Percentiles rank a stretch among this genome's conserved stretches.
phyloP scores from a whole-genome alignment of 345 rosid species.

The Brassica juncea region DNA sequence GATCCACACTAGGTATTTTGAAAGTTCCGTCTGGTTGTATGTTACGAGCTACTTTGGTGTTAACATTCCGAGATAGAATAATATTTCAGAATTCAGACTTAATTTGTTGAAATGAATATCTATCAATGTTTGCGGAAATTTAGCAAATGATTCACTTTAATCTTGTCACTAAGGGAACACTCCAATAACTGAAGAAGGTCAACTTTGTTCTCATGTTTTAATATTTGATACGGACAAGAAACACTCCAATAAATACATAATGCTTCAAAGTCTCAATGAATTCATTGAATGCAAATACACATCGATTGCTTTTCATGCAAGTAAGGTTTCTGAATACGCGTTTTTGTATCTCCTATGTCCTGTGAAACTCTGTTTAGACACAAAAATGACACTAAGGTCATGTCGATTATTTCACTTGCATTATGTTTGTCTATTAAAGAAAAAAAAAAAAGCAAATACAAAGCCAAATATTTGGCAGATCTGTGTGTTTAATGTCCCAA shows the following conservation, averaged over 20 bases:
- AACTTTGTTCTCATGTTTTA: background rate
- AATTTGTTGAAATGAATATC: background rate
- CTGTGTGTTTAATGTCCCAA: constrained; percentile 9
- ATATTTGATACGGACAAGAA: background rate
- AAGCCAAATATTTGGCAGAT: constrained; percentile 5
- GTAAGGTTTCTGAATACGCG: background rate
- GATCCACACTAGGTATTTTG: background rate
- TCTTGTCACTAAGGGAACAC: background rate
- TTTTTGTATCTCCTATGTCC: background rate
- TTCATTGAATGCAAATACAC: background rate
- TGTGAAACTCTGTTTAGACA: background rate
- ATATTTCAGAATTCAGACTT: background rate
- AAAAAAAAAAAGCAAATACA: background rate
- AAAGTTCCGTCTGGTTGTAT: background rate
- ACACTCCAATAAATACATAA: background rate
- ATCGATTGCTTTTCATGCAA: background rate
- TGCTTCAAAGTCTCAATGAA: background rate
- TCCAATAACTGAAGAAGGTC: background rate
- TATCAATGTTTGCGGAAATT: background rate
- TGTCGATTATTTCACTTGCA: constrained; percentile 5
- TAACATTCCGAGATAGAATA: background rate
- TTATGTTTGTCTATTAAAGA: background rate
- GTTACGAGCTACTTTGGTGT: background rate
- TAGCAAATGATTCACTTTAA: background rate
- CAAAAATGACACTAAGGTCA: background rate